Evolutionary conservation across 345 rosid species (phyloP), one percentile per base, ranked within the genome.

Genomic region (Gossypium sturtianum): DNA sequence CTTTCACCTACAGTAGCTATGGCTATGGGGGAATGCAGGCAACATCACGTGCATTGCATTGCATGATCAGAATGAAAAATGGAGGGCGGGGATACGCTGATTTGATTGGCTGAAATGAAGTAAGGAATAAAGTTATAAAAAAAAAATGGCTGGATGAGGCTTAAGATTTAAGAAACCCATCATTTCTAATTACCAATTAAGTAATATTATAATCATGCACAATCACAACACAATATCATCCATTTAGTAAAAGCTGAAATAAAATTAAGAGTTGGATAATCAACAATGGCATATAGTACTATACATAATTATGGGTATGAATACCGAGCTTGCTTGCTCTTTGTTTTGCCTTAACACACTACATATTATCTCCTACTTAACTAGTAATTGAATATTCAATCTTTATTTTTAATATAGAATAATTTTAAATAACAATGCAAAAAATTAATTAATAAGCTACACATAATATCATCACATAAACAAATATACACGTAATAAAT

Each of bases 371-470:
- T 13, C 38, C 1, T 29, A 0, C 4, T 34, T 34, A 34, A 34
- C 1, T 34, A 4, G 0, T 34, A 34, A 0, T 29, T 29, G 0
- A 4, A 1, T 29, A 29, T 4, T 29, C 4, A 0, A 29, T 29
- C 1, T 4, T 29, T 1, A 3, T 29, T 27, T 2, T 27, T 3
- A 29, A 29, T 29, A 29, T 29, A 29, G 0, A 29, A 29, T 29
- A 4, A 4, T 29, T 29, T 29, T 29, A 29, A 4, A 29, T n/a
- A n/a, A n/a, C n/a, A 29, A 29, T 29, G 0, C 0, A 29, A 29
- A 29, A 27, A 29, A 4, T 29, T 29, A 29, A 29, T 29, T 29
- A 29, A 3, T 4, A 29, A 29, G 1, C 0, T 3, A 29, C 34
- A 29, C 34, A 29, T 29, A 29, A 29, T 34, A 34, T 0, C 38